phyloP scores from a whole-genome alignment of 2,329 filamentous ascomycete species.

The Fusarium bactridioides region DNA sequence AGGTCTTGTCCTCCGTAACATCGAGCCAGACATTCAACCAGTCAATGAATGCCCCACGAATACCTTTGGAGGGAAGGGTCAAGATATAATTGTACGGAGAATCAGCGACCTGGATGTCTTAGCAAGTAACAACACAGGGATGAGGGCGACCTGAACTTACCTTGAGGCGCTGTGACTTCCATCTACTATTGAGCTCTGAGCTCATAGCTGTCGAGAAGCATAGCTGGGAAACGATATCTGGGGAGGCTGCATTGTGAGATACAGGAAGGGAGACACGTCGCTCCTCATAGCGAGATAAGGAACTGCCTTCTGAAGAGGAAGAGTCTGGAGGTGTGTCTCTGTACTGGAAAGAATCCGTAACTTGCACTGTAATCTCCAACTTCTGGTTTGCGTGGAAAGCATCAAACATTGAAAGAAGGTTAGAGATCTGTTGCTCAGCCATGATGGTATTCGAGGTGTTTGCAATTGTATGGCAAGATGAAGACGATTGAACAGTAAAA shows the following conservation, averaged over 20 bases:
- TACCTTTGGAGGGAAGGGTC: not conserved
- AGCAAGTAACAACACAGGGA: rapidly evolving
- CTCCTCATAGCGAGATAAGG: not conserved
- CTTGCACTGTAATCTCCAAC: not conserved
- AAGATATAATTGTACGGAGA: not conserved
- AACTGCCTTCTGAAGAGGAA: not conserved
- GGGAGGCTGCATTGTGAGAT: not conserved
- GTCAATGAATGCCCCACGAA: not conserved
- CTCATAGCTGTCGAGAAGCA: not conserved
- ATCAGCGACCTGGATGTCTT: not conserved
- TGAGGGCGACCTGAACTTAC: rapidly evolving
- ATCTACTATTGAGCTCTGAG: not conserved
- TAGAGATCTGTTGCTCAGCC: not conserved
- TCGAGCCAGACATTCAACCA: not conserved
- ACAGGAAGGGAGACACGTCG: not conserved
- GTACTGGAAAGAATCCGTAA: not conserved
- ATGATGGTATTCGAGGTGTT: rapidly evolving
- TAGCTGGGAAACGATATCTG: not conserved
- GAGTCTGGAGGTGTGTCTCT: not conserved
- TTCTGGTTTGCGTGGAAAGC: not conserved
- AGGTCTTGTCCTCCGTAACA: rapidly evolving
- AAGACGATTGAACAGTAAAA: rapidly evolving
- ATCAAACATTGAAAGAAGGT: not conserved
- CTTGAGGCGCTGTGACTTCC: not conserved
- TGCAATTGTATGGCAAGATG: rapidly evolving